Percentiles rank a stretch among this genome's conserved stretches.
Conservation (phyloP, 78 protist genomes). For the Polysphondylium violaceum region DNA sequence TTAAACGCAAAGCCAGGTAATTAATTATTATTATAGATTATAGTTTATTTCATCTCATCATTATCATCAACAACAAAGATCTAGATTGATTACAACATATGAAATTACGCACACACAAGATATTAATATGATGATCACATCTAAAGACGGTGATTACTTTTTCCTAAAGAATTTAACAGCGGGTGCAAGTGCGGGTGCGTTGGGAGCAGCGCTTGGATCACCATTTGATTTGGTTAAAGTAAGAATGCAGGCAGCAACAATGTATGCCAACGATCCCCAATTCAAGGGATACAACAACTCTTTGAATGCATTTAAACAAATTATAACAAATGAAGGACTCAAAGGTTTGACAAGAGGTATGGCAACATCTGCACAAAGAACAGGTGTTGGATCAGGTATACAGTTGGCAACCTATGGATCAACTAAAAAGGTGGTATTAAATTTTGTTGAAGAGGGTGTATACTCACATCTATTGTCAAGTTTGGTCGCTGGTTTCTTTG, state of each 20-base stretch:
- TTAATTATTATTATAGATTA: too few species aligned
- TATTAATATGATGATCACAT: too few species aligned
- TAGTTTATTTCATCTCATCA: too few species aligned
- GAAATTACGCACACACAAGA: too few species aligned
- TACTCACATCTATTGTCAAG: slow-evolving; percentile 43
- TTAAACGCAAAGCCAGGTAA: slow-evolving; percentile 8
- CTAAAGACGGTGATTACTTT: slow-evolving; percentile 3
- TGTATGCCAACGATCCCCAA: slow-evolving; percentile 63
- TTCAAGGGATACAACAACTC: slow-evolving; percentile 18
- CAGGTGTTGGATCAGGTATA: slow-evolving; percentile 70
- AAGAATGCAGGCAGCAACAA: slow-evolving; percentile 79
- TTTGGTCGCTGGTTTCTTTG: slow-evolving; percentile 63
- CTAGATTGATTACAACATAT: too few species aligned
- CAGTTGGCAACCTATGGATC: slow-evolving; percentile 58
- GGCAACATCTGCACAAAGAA: slow-evolving; percentile 74
- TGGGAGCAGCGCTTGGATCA: slow-evolving; percentile 75
- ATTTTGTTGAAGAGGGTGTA: slow-evolving; percentile 22
- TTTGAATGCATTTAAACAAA: slow-evolving; percentile 17
- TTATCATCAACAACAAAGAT: too few species aligned
- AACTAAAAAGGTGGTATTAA: slow-evolving; percentile 15
- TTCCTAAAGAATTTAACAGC: slow-evolving; percentile 35
- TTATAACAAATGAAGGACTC: slow-evolving; percentile 43
- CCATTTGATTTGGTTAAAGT: slow-evolving; percentile 85
- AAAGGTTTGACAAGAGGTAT: slow-evolving; percentile 58
- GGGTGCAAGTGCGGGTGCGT: slow-evolving; percentile 78